Evolutionary conservation across 768 basidiomycete species (phyloP).

Genomic region (Daedaleopsis nitida): DNA sequence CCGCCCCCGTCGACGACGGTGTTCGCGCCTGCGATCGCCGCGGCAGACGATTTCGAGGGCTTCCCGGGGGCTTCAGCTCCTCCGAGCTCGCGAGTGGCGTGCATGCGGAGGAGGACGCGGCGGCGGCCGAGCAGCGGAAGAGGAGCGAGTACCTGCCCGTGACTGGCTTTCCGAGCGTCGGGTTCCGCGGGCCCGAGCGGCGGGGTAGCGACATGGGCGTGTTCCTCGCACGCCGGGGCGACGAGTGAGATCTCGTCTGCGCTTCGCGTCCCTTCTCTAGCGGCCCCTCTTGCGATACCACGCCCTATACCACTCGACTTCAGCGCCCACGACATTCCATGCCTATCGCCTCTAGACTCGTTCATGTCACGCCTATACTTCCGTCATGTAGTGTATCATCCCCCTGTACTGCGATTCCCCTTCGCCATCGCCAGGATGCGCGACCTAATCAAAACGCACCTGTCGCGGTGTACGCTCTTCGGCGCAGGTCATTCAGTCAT

Average conservation of each 20-base stretch:
- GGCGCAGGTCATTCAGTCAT: too few species aligned
- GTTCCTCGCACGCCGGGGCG: constrained; percentile 43
- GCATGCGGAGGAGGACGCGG: neutral
- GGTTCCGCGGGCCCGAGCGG: constrained; percentile 36
- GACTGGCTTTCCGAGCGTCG: constrained; percentile 40
- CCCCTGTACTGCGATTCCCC: too few species aligned
- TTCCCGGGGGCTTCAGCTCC: constrained; percentile 27
- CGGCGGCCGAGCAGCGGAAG: neutral
- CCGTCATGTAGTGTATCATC: too few species aligned
- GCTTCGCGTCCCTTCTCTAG: neutral
- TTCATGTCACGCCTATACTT: too few species aligned
- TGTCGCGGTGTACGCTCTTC: too few species aligned
- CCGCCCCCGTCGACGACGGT: constrained; percentile 34
- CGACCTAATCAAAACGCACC: too few species aligned
- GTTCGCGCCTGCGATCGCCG: constrained; percentile 2
- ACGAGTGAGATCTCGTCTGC: constrained; percentile 21
- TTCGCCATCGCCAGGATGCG: too few species aligned
- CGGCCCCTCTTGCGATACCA: too few species aligned
- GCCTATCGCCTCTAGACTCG: too few species aligned
- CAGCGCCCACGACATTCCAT: too few species aligned
- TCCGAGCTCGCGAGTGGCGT: neutral
- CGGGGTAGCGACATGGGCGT: constrained; percentile 42
- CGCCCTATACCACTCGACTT: too few species aligned
- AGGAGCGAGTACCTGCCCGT: constrained; percentile 4
- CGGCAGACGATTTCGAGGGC: constrained; percentile 36